These are phyloP conservation scores for Wickerhamomyces bovis DNA, from an alignment of 805 yeast species.

Conservation along the genomic window DNA sequence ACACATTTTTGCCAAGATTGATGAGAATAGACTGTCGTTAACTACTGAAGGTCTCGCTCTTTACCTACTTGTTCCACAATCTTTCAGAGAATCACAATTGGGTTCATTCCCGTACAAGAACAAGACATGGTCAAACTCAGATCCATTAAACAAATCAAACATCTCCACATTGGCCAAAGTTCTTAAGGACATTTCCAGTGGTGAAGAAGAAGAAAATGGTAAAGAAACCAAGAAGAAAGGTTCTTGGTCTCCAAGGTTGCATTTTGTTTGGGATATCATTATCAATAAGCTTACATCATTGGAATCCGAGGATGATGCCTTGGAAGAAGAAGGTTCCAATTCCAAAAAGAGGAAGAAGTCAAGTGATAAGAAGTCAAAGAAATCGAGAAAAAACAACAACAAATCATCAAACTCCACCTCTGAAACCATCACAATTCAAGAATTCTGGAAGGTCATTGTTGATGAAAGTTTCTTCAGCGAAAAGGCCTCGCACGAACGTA, in stretches of 20 bases:
- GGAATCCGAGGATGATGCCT: conserved; percentile 20
- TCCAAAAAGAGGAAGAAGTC: conserved; percentile 38
- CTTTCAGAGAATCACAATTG: conserved; percentile 9
- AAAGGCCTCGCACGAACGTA: conserved; percentile 78
- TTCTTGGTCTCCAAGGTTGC: conserved; percentile 69
- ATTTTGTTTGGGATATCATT: conserved; percentile 68
- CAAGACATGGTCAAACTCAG: conserved; percentile 56
- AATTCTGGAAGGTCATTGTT: conserved; percentile 74
- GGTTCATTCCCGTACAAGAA: conserved; percentile 12
- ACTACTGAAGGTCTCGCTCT: conserved; percentile 80
- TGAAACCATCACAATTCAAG: conserved; percentile 31
- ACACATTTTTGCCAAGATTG: conserved; percentile 36
- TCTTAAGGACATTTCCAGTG: conserved; percentile 47
- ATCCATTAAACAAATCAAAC: conserved; percentile 73
- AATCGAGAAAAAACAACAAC: conserved; percentile 18
- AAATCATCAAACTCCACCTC: conserved; percentile 2
- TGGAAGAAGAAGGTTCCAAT: conserved; percentile 18
- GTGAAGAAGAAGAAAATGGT: conserved; percentile 27
- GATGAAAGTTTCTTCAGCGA: conserved; percentile 77
- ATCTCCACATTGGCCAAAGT: conserved; percentile 54
- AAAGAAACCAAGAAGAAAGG: conserved; percentile 46
- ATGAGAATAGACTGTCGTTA: conserved; percentile 48
- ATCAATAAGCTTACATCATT: conserved; percentile 31
- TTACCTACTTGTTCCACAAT: conserved; percentile 45
- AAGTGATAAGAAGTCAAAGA: conserved; percentile 22